These are phyloP conservation scores for Tylopilus balloui DNA, from an alignment of 768 basidiomycete genomes.

Conservation along the genomic window DNA sequence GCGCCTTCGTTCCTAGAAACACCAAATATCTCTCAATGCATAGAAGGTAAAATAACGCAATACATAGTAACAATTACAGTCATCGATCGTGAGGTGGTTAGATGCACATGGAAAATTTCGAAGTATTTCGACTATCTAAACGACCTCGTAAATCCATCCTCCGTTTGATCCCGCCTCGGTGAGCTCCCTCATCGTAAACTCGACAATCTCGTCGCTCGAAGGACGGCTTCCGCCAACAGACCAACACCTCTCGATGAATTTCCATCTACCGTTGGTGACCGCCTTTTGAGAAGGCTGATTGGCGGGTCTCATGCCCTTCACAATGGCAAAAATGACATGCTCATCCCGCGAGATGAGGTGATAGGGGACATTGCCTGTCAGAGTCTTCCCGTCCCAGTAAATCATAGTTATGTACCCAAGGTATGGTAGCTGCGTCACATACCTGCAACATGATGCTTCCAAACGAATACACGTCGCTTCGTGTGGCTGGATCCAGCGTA, in stretches of 20 bases:
- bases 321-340: background rate
- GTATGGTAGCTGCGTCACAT: background rate
- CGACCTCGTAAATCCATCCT: too few species aligned
- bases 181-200: background rate
- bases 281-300: background rate
- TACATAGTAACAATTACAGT: background rate
- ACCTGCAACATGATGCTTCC: constrained; percentile 12
- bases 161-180: background rate
- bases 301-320: background rate
- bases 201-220: background rate
- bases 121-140: background rate
- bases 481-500: background rate
- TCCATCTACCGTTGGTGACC: background rate
- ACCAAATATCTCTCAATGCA: background rate
- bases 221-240: background rate
- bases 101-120: too few species aligned
- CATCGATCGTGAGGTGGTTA: too few species aligned
- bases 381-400: background rate
- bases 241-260: background rate
- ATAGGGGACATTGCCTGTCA: constrained; percentile 2
- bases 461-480: constrained; percentile 6
- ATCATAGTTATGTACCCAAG: background rate
- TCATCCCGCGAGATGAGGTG: background rate
- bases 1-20: background rate
- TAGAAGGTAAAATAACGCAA: background rate